Evolutionary conservation across 768 basidiomycete genomes (phyloP).

Genomic region (Termitomyces titanicus): DNA sequence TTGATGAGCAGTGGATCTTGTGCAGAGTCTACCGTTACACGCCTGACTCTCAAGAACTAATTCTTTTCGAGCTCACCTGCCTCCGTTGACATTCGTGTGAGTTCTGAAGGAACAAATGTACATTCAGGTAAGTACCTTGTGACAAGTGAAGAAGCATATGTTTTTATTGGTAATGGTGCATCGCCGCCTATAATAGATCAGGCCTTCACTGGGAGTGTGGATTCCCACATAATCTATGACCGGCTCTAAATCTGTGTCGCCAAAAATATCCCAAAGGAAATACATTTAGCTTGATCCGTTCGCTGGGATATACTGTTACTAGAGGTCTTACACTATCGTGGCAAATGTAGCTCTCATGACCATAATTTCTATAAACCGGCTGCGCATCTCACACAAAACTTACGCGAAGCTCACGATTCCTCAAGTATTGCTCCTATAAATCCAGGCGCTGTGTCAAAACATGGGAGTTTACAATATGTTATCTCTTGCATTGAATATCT

Average conservation of each 20-base stretch:
- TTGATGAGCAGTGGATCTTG: slow-evolving; percentile 29
- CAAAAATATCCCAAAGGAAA: not conserved
- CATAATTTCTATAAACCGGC: too few relatives aligned
- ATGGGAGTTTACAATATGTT: too few relatives aligned
- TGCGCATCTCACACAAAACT: not conserved
- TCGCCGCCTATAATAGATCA: slow-evolving; percentile 33
- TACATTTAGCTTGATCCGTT: not conserved
- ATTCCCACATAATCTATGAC: slow-evolving; percentile 5
- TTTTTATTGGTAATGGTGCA: slow-evolving; percentile 35
- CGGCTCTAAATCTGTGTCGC: not conserved
- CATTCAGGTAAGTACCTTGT: slow-evolving; percentile 26
- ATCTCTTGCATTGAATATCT: too few relatives aligned
- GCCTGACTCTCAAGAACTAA: slow-evolving; percentile 33
- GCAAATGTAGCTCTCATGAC: too few relatives aligned
- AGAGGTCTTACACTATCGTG: not conserved
- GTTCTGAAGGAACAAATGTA: slow-evolving; percentile 21
- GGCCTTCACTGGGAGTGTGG: slow-evolving; percentile 21
- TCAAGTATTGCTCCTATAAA: not conserved
- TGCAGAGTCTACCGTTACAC: slow-evolving; percentile 31
- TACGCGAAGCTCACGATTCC: not conserved
- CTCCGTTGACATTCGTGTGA: slow-evolving; percentile 26
- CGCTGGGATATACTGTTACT: not conserved
- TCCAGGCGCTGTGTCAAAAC: not conserved
- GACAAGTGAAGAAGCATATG: slow-evolving; percentile 31
- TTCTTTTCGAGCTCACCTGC: slow-evolving; percentile 32